Conservation (phyloP, 257 asterid genomes). For the Cynanchum wilfordii region DNA sequence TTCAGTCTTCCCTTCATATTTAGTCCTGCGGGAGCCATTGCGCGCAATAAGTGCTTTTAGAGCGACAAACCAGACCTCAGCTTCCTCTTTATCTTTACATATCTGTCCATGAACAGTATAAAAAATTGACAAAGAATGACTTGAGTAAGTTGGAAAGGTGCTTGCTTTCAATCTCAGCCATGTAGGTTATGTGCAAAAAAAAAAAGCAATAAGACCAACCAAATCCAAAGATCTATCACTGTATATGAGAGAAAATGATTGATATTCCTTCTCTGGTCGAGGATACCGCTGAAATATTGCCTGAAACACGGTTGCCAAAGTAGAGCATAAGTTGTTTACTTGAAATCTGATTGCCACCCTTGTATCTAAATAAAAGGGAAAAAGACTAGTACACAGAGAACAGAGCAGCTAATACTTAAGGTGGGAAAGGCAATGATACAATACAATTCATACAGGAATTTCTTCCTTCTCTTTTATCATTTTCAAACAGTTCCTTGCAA, state of each 20-base stretch:
- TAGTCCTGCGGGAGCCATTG: constrained; percentile 41
- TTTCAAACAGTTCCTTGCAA: neutral
- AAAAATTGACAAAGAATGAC: neutral
- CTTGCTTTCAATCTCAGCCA: neutral
- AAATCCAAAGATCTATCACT: constrained; percentile 78
- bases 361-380: neutral
- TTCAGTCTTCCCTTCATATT: constrained; percentile 46
- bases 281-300: constrained; percentile 82
- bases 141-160: neutral
- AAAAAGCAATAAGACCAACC: constrained; percentile 47
- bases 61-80: constrained; percentile 88
- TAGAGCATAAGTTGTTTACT: constrained; percentile 19
- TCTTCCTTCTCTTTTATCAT: neutral
- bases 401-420: neutral
- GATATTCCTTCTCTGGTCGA: constrained; percentile 96
- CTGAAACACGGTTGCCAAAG: constrained; percentile 36
- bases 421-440: neutral
- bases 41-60: constrained; percentile 67
- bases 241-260: constrained; percentile 82
- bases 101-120: constrained; percentile 38
- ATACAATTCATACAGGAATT: constrained; percentile 1
- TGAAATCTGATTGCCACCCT: neutral
- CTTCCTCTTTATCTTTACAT: constrained; percentile 96
- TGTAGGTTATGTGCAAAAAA: neutral
- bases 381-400: neutral